Evolutionary conservation across 179 eudicot species (phyloP).

Genomic region (Beta corolliflora): DNA sequence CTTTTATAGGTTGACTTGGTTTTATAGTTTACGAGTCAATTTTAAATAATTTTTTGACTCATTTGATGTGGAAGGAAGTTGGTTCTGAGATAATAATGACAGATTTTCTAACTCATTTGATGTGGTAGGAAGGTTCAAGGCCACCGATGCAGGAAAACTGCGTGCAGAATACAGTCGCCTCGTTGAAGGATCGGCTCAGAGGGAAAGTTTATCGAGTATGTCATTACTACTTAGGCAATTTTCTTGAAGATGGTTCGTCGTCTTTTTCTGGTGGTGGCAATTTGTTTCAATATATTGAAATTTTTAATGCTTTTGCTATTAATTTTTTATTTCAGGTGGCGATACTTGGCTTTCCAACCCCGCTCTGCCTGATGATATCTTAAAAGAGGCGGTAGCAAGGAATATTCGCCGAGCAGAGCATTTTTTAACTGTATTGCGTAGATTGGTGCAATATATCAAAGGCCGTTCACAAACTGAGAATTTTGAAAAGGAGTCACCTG

Average conservation of each 20-base stretch:
- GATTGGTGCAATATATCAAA: no score
- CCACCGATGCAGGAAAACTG: constrained; percentile 84
- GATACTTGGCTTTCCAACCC: no score
- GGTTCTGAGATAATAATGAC: constrained; percentile 17
- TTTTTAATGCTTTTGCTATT: not conserved
- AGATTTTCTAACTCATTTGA: constrained; percentile 32
- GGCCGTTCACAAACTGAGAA: constrained; percentile 83
- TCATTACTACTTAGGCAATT: constrained; percentile 13
- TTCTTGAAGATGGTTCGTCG: not conserved
- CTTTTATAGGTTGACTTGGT: not conserved
- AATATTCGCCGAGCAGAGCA: no score
- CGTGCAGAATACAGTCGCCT: constrained; percentile 96
- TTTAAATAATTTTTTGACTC: not conserved
- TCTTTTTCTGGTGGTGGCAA: not conserved
- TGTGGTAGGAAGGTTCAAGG: constrained; percentile 99
- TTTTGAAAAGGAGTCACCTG: constrained; percentile 96
- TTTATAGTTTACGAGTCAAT: constrained; percentile 4
- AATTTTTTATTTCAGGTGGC: no score
- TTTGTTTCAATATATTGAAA: not conserved
- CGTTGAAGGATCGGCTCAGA: constrained; percentile 90
- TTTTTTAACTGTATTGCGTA: no score
- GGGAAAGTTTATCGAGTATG: constrained; percentile 87
- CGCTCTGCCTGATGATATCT: no score
- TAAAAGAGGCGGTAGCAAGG: no score
- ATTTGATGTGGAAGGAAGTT: not conserved